Percentiles rank a stretch among this genome's conserved stretches.
phyloP scores from a whole-genome alignment of 169 alveolate species.

The Eimeria brunetti region DNA sequence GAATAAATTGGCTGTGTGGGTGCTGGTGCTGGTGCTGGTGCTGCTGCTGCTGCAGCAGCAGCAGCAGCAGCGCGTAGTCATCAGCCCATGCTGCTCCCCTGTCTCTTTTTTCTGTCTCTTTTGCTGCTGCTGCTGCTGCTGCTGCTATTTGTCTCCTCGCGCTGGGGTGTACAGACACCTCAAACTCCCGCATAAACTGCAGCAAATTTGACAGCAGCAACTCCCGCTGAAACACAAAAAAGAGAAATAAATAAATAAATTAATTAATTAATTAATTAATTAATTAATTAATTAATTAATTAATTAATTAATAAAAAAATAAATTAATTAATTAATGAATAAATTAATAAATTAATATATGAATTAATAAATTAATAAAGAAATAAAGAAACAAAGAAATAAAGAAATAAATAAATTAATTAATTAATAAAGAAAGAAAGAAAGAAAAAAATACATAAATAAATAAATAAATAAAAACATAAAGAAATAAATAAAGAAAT shows the following conservation, averaged over 20 bases:
- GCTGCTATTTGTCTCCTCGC: neutral
- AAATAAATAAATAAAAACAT: too few species aligned
- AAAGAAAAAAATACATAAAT: neutral
- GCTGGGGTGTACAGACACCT: neutral
- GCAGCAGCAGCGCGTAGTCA: neutral
- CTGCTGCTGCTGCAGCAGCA: neutral
- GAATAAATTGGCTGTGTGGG: neutral
- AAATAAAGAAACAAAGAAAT: neutral
- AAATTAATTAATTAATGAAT: neutral
- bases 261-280: neutral
- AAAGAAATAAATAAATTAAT: too few species aligned
- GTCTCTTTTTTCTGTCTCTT: conserved; percentile 29
- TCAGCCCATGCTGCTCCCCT: conserved; percentile 21
- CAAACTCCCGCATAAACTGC: neutral
- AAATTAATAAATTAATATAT: too few species aligned
- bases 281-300: neutral
- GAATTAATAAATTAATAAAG: neutral
- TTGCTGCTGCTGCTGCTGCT: conserved; percentile 13
- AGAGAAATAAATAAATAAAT: neutral
- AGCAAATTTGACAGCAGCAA: neutral
- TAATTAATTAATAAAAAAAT: neutral
- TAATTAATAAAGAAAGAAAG: too few species aligned
- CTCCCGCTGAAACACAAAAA: neutral
- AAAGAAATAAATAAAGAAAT: neutral
- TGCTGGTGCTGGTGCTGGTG: too few species aligned